Evolutionary conservation across 305 asterid genomes (phyloP).

Genomic region (Fraxinus paxiana): DNA sequence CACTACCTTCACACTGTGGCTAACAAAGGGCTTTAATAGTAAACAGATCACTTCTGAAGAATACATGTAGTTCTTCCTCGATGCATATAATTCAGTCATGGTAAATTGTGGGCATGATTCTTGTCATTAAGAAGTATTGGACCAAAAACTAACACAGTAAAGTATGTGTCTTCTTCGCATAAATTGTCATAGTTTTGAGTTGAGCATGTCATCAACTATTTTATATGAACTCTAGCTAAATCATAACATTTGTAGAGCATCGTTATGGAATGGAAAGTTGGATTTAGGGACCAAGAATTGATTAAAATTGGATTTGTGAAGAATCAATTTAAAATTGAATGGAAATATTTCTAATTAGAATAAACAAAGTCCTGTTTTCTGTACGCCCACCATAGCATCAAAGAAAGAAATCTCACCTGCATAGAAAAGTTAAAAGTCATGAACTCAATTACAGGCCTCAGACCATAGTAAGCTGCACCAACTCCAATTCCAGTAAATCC

Average conservation of each 20-base stretch:
- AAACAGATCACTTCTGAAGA: background rate
- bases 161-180: background rate
- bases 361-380: background rate
- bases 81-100: background rate
- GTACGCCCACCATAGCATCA: background rate
- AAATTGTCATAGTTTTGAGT: background rate
- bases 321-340: background rate
- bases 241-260: background rate
- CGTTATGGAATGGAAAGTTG: background rate
- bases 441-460: slow-evolving; percentile 45
- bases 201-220: background rate
- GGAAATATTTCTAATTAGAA: background rate
- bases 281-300: background rate
- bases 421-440: slow-evolving; percentile 51
- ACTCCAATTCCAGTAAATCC: slow-evolving; percentile 51
- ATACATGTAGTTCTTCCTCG: background rate
- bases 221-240: background rate
- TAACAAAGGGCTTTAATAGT: background rate
- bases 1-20: background rate
- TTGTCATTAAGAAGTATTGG: background rate
- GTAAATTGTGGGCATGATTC: background rate
- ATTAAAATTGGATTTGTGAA: background rate
- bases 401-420: slow-evolving; percentile 36
- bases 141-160: background rate
- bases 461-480: slow-evolving; percentile 51